A percentile compares a stretch with the other conserved stretches of the same genome.
Conservation (phyloP, 495 filamentous ascomycete genomes). For the Penicillium desertorum region DNA sequence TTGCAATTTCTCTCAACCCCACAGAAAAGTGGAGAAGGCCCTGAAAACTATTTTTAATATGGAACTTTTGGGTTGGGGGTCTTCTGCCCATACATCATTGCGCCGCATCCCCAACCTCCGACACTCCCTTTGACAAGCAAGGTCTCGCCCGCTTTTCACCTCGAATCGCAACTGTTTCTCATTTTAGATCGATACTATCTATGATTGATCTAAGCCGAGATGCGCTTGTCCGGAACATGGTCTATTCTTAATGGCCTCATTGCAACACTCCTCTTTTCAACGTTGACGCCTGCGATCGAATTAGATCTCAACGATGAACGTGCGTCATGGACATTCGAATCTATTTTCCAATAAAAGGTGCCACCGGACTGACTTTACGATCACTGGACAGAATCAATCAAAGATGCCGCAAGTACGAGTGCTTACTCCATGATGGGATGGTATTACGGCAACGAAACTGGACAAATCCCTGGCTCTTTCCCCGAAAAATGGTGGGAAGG, state of each 20-base stretch:
- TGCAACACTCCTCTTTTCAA: conserved; percentile 4
- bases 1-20: conserved; percentile 9
- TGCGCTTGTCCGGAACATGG: conserved; percentile 14
- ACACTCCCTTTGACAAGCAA: conserved; percentile 2
- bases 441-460: conserved; percentile 64
- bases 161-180: background rate
- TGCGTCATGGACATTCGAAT: background rate
- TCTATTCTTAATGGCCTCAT: conserved; percentile 10
- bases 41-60: conserved; percentile 15
- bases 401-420: conserved; percentile 55
- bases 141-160: background rate
- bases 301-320: conserved; percentile 9
- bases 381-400: conserved; percentile 58
- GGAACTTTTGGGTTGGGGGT: background rate
- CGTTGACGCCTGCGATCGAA: conserved; percentile 6
- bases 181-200: background rate
- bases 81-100: conserved; percentile 7
- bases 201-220: conserved; percentile 8
- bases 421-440: conserved; percentile 65
- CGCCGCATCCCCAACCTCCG: conserved; percentile 10
- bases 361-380: background rate
- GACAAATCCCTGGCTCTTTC: conserved; percentile 57
- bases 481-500: conserved; percentile 73
- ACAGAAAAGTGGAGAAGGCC: conserved; percentile 10
- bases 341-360: background rate